Conservation (phyloP, 2,329 filamentous ascomycete species). For the Neofusicoccum kwambonambiense region DNA sequence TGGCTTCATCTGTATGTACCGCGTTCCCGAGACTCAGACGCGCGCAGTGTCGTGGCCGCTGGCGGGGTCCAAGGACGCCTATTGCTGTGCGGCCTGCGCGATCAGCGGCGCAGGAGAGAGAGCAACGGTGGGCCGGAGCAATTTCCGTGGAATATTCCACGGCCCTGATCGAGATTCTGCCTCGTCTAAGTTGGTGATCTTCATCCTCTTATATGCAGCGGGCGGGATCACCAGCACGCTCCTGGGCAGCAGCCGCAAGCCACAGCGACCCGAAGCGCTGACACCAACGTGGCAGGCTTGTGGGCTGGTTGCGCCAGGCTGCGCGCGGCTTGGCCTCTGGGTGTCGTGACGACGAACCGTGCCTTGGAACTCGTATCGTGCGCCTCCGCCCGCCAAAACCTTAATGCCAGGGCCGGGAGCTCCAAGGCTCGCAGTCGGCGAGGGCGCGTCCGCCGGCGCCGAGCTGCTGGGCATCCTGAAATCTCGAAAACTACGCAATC, state of each 20-base stretch:
- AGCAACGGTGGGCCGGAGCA: not conserved
- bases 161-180: not conserved
- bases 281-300: not conserved
- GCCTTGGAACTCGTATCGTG: not conserved
- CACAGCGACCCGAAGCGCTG: not conserved
- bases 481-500: conserved; percentile 16
- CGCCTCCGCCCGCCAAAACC: not conserved
- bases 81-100: not conserved
- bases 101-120: not conserved
- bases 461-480: conserved; percentile 4
- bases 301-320: too few relatives aligned
- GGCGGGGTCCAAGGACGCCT: not conserved
- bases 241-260: not conserved
- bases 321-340: not conserved
- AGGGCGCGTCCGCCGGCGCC: not conserved
- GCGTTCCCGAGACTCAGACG: not conserved
- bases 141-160: conserved; percentile 10
- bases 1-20: not conserved
- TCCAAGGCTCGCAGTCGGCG: not conserved
- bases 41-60: not conserved
- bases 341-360: not conserved
- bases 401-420: conserved; percentile 1
- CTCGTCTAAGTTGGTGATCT: not conserved
- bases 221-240: not conserved
- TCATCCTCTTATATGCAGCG: not conserved